Percentiles rank a stretch among this genome's conserved stretches.
These are phyloP conservation scores for Coemansia sp. DNA, from an alignment of 192 early-diverging fungal genomes.

Conservation along the genomic window DNA sequence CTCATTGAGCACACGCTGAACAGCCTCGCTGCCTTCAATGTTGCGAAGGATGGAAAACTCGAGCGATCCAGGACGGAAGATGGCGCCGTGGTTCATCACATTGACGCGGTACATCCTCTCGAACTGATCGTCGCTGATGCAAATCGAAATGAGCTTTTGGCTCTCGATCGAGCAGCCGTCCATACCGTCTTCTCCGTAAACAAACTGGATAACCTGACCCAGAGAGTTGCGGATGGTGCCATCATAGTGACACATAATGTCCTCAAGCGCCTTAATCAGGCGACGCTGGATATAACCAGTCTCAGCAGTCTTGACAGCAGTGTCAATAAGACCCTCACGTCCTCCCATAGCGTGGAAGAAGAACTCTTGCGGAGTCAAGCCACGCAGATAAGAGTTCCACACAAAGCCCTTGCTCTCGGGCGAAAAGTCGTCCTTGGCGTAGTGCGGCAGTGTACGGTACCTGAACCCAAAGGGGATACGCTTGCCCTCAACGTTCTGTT, in stretches of 20 bases:
- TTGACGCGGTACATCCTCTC: constrained; percentile 82
- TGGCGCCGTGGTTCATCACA: constrained; percentile 64
- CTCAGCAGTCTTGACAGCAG: constrained; percentile 99
- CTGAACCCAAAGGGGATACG: constrained; percentile 97
- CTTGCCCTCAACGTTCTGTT: constrained; percentile 99
- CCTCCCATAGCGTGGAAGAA: constrained; percentile 99
- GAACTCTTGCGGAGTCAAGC: constrained; percentile 96
- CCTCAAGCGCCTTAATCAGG: constrained; percentile 96
- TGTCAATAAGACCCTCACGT: constrained; percentile 99
- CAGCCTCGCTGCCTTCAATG: constrained; percentile 72
- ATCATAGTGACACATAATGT: constrained; percentile 97
- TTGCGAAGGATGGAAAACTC: constrained; percentile 74
- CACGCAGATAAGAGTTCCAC: constrained; percentile 65
- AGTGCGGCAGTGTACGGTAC: constrained; percentile 94
- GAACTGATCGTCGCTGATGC: constrained; percentile 69
- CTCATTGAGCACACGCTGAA: constrained; percentile 74
- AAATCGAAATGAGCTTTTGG: constrained; percentile 75
- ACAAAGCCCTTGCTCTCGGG: constrained; percentile 70
- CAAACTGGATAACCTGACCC: constrained; percentile 93
- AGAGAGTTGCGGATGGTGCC: constrained; percentile 94
- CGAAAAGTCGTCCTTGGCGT: constrained; percentile 94
- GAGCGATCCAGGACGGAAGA: constrained; percentile 70
- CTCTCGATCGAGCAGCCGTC: constrained; percentile 87
- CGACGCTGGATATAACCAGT: constrained; percentile 99
- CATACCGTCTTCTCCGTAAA: constrained; percentile 98